Evolutionary conservation across 305 asterid genomes (phyloP).

Genomic region (Solanum chacoense): DNA sequence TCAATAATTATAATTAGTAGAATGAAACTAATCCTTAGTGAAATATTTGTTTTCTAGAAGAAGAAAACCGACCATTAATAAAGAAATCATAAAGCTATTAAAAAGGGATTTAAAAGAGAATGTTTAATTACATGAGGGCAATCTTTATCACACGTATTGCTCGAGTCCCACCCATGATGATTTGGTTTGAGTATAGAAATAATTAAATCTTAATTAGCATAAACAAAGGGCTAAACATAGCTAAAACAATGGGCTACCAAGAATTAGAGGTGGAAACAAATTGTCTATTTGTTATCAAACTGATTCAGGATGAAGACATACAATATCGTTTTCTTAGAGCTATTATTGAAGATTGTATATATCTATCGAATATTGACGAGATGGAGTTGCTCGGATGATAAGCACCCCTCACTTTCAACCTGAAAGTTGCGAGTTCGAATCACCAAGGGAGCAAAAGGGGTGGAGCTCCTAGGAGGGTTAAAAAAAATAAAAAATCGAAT

Average conservation of each 20-base stretch:
- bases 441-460: no score
- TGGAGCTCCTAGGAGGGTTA: no score
- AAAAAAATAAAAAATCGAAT: no score
- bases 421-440: no score
- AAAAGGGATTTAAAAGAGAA: neutral
- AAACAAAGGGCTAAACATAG: neutral
- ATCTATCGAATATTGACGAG: neutral
- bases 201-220: neutral
- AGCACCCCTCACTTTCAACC: no score
- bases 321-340: neutral
- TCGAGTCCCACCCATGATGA: neutral
- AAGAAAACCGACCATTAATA: slow-evolving; percentile 47
- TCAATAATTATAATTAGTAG: slow-evolving; percentile 20
- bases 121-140: slow-evolving; percentile 10
- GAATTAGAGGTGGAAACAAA: neutral
- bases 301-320: neutral
- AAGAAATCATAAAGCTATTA: slow-evolving; percentile 17
- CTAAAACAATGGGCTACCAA: neutral
- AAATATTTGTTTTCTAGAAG: slow-evolving; percentile 31
- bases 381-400: neutral
- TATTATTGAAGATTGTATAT: neutral
- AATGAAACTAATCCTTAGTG: slow-evolving; percentile 29
- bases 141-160: slow-evolving; percentile 18
- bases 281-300: neutral
- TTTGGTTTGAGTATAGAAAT: neutral